Evolutionary conservation across 2,329 filamentous ascomycete species (phyloP).

Genomic region (Eutypella sp.): DNA sequence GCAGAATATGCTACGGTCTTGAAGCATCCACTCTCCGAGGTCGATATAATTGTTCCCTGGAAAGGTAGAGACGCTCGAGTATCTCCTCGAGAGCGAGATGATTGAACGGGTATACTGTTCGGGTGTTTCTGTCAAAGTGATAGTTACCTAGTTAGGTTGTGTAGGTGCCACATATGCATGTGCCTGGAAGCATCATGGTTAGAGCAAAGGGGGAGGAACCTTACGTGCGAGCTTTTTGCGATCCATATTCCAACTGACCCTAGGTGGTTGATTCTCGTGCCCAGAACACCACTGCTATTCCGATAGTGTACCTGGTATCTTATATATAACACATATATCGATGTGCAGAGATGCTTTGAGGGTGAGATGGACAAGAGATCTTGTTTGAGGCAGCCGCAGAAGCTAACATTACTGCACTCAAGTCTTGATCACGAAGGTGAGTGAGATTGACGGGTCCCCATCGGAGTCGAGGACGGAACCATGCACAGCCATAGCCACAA

Average conservation of each 20-base stretch:
- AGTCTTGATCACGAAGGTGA: too few relatives aligned
- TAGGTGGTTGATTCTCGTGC: too few relatives aligned
- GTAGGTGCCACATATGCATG: too few relatives aligned
- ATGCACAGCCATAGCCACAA: too few relatives aligned
- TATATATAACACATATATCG: too few relatives aligned
- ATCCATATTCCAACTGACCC: background rate
- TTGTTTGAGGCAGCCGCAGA: too few relatives aligned
- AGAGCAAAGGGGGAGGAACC: background rate
- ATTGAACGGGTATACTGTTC: constrained; percentile 1
- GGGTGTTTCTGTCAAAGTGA: background rate
- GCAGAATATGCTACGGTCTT: constrained; percentile 4
- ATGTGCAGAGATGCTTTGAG: too few relatives aligned
- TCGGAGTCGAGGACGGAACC: too few relatives aligned
- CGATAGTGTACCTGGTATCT: background rate
- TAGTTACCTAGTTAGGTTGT: background rate
- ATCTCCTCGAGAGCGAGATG: constrained; percentile 5
- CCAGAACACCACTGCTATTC: background rate
- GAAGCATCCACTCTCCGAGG: constrained; percentile 5
- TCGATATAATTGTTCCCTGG: constrained; percentile 7
- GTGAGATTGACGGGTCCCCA: too few relatives aligned
- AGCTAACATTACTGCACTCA: too few relatives aligned
- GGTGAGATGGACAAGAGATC: too few relatives aligned
- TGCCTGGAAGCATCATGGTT: background rate
- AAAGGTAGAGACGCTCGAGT: constrained; percentile 4
- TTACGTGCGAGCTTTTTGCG: background rate